Base-by-base conservation (phyloP, 345 rosid genomes). In the Jatropha curcas region DNA sequence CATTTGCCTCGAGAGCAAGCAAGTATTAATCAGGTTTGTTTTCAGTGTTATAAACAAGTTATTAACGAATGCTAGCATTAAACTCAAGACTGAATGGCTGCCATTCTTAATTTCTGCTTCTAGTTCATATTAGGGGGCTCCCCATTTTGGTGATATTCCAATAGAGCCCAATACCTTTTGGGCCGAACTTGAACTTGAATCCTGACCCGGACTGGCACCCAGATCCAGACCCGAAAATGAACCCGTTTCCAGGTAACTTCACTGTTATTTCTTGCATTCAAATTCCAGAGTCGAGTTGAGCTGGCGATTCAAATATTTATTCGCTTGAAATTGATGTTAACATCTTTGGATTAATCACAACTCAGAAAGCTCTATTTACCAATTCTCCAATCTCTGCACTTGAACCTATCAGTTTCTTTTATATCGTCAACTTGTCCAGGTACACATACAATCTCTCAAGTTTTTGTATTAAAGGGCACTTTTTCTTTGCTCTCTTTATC, bases 261-360 rank as follows among this genome's bases (percentile, higher is more conserved):
- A 30, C 22, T 12, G 43, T 41, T 62, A 10, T 22, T 43, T 43
- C 12, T 11, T 14, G 50, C 17, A 14, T 45, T 45, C 17, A 45
- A 45, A 45, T 14, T 12, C n/a, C n/a, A n/a, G n/a, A n/a, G 50
- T 19, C 4, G 17, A 45, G 16, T 14, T 11, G 50, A 37, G 43
- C 19, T 14, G 33, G 55, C 22, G 0, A 25, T 25, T 46, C 14
- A 30, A 34, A 48, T 27, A 39, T 39, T 39, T 39, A 39, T 6
- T 33, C 10, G 8, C 4, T 1, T 2, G 7, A 17, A 64, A 45
- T n/a, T n/a, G 55, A 46, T n/a, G n/a, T n/a, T n/a, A n/a, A n/a
- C n/a, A 65, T 45, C 69, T 5, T 45, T 46, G 69, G 56, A 45
- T 65, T 65, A 25, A 65, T 17, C 68, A 16, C 52, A 13, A 48